Evolutionary conservation across 202 grass and related monocot genomes (phyloP).

Genomic region (Carex sylvatica): DNA sequence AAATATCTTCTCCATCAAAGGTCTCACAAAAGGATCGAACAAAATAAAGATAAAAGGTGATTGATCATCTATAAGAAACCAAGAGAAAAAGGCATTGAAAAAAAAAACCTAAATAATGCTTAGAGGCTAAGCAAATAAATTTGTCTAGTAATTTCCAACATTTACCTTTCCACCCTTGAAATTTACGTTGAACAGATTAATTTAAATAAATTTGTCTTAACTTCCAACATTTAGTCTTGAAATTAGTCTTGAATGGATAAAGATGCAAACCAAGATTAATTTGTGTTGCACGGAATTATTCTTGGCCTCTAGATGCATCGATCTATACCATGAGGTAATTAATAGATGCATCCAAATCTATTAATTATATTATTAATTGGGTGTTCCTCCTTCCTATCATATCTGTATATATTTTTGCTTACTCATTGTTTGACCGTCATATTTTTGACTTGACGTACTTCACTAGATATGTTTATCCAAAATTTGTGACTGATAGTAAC

Average conservation of each 20-base stretch:
- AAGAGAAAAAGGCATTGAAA: not conserved
- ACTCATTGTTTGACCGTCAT: not conserved
- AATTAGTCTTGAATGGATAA: constrained; percentile 7
- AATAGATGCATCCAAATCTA: not conserved
- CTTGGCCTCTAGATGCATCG: not conserved
- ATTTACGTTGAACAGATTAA: not conserved
- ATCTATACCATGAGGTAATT: not conserved
- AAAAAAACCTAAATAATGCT: not conserved
- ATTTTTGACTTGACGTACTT: not conserved
- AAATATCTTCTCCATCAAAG: constrained; percentile 7
- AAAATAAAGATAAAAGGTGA: not conserved
- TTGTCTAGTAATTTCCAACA: not conserved
- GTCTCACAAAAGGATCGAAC: not conserved
- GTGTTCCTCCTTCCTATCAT: not conserved
- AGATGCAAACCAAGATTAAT: not conserved
- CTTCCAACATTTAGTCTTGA: not conserved
- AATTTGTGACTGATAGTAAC: not conserved
- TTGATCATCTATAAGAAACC: not conserved
- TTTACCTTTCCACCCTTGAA: not conserved
- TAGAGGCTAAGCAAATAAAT: not conserved
- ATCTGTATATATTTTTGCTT: not conserved
- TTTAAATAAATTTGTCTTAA: not conserved
- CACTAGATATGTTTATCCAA: not conserved
- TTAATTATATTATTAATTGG: not conserved
- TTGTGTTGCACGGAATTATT: not conserved